Base-by-base conservation (phyloP, 1,284 basidiomycete species). In the Cryptococcus sp. region DNA sequence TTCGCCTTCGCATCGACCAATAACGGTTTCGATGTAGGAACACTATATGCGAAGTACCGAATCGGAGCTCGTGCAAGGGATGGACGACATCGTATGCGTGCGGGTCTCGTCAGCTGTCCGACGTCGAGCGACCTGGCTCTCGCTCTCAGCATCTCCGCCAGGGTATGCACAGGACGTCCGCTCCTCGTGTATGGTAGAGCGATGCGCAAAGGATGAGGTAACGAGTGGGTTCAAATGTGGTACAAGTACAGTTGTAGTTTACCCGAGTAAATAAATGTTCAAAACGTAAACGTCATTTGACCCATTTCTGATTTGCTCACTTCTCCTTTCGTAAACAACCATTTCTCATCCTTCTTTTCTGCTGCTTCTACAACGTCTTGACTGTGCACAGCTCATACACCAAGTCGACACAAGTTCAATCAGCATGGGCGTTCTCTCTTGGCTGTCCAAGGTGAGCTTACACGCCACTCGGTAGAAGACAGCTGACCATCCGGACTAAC, bases 351-450 rank as follows among this genome's bases (percentile, higher is more conserved):
- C 22, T 40, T 47, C 49, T 38, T 17, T 47, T 15, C 3, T 27
- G 20, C 42, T 20, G 20, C 42, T 20, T 54, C 3, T 27, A 25
- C 25, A 25, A 20, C 23, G 3, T 54, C 52, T 25, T 47, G 30
- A 35, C 30, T 46, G 38, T 25, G 2, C 47, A 48, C 3, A 1
- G 19, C 27, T 25, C 27, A 25, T 27, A 20, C 20, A 23, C 6
- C 17, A n/a, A 4, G 8, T 48, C 20, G 6, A 5, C 6, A 13
- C n/a, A 47, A n/a, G 13, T 50, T 17, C 43, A n/a, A 10, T 43
- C 38, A 61, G 23, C 38, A 75, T 77, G 75, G 73, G 74, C n/a
- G 40, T 77, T 27, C 64, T 77, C 55, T 76, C 76, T 2, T 71
- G 69, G 66, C 76, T 77, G 61, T 54, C 52, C 22, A 65, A 64